Evolutionary conservation across 2,329 filamentous ascomycete genomes (phyloP), one percentile per base, ranked within the genome.

Genomic region (Fusarium metavorans): DNA sequence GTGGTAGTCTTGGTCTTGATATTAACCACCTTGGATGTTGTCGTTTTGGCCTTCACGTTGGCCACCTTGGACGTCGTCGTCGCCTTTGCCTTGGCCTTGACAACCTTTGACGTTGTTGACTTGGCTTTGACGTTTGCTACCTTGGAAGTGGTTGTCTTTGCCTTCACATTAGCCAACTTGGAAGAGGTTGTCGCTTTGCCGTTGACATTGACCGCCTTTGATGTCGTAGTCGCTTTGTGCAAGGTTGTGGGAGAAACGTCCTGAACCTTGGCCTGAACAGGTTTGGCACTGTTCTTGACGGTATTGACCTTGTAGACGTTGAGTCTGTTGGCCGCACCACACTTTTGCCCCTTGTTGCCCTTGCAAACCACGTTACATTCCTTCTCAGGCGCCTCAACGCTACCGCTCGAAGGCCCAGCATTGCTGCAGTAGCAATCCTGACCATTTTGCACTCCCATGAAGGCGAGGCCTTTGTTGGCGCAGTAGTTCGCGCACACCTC

Each of bases 401-500:
- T 77, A 2, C 75, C 75, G 11, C 64, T 63, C 0, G 68, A 67
- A 0, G 75, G 75, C 0, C 64, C 75, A 6, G 58, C 60, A 13
- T 64, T 70, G 16, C 65, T 67, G n/a, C 75, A 77, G 58, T 73
- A 77, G 50, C 75, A 77, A 16, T 75, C 65, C 9, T 70, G 57
- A 0, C 75, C 73, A 18, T 69, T 67, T 45, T 77, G 66, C 5
- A 77, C 20, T 18, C 75, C 75, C n/a, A 77, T 32, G 18, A 69
- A 76, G 11, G 52, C 43, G 20, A 64, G 72, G 1, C 60, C 63
- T 30, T 77, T 77, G 9, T 25, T 14, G 2, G 68, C 66, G 56
- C 75, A 77, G 30, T 69, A 77, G 4, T 56, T 16, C n/a, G 68
- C 58, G n/a, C 75, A 77, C 11, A 34, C n/a, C 10, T 66, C 66